These are phyloP conservation scores for Lentinula sp. DNA, from an alignment of 768 basidiomycete genomes.

Conservation along the genomic window DNA sequence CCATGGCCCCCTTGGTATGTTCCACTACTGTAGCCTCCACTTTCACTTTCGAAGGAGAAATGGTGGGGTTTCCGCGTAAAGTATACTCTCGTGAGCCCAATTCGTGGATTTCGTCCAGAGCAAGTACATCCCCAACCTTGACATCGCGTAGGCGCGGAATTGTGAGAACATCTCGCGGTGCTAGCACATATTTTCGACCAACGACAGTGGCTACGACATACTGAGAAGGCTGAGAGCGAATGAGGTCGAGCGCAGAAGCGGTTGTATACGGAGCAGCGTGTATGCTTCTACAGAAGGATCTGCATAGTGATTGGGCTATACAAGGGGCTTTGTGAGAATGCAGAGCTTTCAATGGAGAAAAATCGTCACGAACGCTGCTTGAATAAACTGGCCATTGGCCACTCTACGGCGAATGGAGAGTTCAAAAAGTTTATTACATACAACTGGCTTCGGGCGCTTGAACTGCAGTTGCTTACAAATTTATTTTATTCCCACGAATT, in stretches of 20 bases:
- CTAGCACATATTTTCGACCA: constrained; percentile 82
- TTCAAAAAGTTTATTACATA: neutral
- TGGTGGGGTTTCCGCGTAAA: constrained; percentile 69
- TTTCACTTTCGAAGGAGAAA: constrained; percentile 60
- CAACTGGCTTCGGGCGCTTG: neutral
- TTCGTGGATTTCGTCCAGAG: constrained; percentile 84
- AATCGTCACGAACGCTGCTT: constrained; percentile 4
- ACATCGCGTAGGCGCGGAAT: constrained; percentile 86
- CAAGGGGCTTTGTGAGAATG: neutral
- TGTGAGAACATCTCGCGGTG: constrained; percentile 89
- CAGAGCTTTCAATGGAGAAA: neutral
- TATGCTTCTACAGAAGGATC: constrained; percentile 14
- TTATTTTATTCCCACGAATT: neutral
- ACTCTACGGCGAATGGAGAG: neutral
- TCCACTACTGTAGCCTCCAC: constrained; percentile 92
- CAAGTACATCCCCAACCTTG: constrained; percentile 78
- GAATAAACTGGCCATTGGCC: constrained; percentile 6
- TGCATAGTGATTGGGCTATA: constrained; percentile 1
- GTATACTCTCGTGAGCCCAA: constrained; percentile 95
- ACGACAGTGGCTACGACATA: constrained; percentile 89
- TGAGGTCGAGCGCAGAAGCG: constrained; percentile 66
- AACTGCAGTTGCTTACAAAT: neutral
- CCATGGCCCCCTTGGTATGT: constrained; percentile 93
- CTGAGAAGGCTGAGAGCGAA: constrained; percentile 87
- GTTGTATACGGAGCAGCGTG: constrained; percentile 31